phyloP scores from a whole-genome alignment of 148 eudicot genomes.

The Chenopodium quinoa region DNA sequence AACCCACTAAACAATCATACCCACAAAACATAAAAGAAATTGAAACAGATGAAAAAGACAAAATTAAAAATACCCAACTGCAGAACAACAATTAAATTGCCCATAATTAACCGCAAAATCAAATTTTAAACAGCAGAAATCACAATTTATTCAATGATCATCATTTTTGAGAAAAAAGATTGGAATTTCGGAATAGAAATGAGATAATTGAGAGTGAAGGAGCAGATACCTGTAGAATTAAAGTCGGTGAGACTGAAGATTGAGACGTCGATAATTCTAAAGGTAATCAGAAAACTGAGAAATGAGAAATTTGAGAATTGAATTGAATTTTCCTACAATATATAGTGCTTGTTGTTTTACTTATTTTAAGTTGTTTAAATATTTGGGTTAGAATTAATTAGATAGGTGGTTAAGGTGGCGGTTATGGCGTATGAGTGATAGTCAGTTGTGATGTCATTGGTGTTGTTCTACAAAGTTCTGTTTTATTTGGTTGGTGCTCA shows the following conservation, averaged over 20 bases:
- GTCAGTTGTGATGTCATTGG: background rate
- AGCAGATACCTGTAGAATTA: background rate
- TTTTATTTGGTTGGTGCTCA: background rate
- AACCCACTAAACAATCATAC: background rate
- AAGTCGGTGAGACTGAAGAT: background rate
- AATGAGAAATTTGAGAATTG: background rate
- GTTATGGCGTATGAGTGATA: background rate
- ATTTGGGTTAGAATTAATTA: too few relatives aligned
- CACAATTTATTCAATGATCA: too few relatives aligned
- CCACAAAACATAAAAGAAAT: background rate
- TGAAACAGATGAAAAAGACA: background rate
- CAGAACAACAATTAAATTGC: background rate
- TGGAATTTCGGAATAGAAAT: too few relatives aligned
- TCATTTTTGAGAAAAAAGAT: too few relatives aligned
- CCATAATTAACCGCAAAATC: too few relatives aligned
- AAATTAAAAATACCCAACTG: conserved; percentile 6
- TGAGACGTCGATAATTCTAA: too few relatives aligned
- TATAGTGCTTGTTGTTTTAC: background rate
- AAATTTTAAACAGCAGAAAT: too few relatives aligned
- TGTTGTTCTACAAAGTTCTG: background rate
- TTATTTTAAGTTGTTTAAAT: too few relatives aligned
- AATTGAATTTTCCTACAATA: background rate
- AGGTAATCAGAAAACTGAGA: too few relatives aligned
- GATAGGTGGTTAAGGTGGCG: background rate
- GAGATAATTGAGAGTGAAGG: too few relatives aligned